Evolutionary conservation across 2,329 filamentous ascomycete genomes (phyloP).

Genomic region (Chrysoporthe deuterocubensis): DNA sequence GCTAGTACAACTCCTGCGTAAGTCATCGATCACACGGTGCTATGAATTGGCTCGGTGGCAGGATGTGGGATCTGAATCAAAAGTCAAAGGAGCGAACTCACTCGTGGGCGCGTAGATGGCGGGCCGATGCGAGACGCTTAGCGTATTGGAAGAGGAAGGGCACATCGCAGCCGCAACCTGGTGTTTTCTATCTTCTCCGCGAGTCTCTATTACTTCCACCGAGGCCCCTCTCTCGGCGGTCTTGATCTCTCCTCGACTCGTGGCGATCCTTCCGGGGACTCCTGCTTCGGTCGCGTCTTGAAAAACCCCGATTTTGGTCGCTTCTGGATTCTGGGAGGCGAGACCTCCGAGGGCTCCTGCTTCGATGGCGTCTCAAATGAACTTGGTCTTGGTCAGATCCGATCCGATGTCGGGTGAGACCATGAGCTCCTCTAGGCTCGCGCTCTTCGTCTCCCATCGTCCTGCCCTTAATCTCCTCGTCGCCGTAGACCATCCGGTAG

Average conservation of each 20-base stretch:
- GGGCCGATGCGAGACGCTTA: background rate
- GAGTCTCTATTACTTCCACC: constrained; percentile 37
- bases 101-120: background rate
- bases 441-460: constrained; percentile 8
- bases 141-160: background rate
- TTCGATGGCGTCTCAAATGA: constrained; percentile 50
- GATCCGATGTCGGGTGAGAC: constrained; percentile 6
- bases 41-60: background rate
- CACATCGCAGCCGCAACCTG: background rate
- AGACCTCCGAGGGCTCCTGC: constrained; percentile 38
- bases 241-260: constrained; percentile 30
- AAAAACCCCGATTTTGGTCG: constrained; percentile 35
- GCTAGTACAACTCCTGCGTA: background rate
- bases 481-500: constrained; percentile 83
- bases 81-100: background rate
- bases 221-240: constrained; percentile 37
- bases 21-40: background rate
- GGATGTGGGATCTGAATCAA: background rate
- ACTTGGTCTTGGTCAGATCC: constrained; percentile 18
- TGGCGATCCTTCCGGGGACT: constrained; percentile 34
- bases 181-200: constrained; percentile 28
- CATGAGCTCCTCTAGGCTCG: constrained; percentile 3
- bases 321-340: constrained; percentile 29
- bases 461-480: constrained; percentile 63
- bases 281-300: constrained; percentile 51